Conservation (phyloP, 441 rosid species). For the Biscutella laevigata region DNA sequence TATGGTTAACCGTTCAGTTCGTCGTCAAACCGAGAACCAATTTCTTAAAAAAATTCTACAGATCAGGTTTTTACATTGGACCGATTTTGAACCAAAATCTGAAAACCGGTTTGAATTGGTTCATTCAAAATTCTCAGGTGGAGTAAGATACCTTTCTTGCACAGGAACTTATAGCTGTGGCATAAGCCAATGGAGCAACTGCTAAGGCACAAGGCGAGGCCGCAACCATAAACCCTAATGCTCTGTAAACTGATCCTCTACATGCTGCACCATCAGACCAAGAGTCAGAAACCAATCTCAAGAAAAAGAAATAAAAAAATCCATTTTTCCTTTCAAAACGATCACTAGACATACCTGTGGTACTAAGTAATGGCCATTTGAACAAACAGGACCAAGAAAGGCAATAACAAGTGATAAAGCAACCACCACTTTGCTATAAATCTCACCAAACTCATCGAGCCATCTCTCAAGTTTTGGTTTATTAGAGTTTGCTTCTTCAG, state of each 20-base stretch:
- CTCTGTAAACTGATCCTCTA: constrained; percentile 93
- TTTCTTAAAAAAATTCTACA: too few relatives aligned
- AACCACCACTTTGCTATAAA: constrained; percentile 84
- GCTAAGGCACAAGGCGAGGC: constrained; percentile 98
- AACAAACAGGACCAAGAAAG: constrained; percentile 79
- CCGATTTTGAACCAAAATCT: too few relatives aligned
- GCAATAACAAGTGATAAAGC: constrained; percentile 73
- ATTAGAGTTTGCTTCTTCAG: constrained; percentile 86
- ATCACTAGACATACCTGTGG: constrained; percentile 56
- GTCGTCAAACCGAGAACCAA: too few relatives aligned
- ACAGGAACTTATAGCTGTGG: constrained; percentile 90
- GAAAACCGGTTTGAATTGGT: too few relatives aligned
- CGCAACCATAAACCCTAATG: constrained; percentile 93
- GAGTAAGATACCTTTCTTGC: constrained; percentile 74
- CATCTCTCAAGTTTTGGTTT: constrained; percentile 93
- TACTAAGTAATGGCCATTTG: constrained; percentile 87
- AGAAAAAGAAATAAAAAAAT: neutral
- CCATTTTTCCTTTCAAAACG: neutral
- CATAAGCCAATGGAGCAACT: constrained; percentile 96
- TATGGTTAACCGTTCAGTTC: too few relatives aligned
- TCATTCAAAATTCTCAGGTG: too few relatives aligned
- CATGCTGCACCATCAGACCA: constrained; percentile 42
- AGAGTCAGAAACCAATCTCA: neutral
- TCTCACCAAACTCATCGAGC: constrained; percentile 96
- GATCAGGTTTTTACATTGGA: too few relatives aligned